These are phyloP conservation scores for Bassia scoparia DNA, from an alignment of 148 eudicot genomes.

Conservation along the genomic window DNA sequence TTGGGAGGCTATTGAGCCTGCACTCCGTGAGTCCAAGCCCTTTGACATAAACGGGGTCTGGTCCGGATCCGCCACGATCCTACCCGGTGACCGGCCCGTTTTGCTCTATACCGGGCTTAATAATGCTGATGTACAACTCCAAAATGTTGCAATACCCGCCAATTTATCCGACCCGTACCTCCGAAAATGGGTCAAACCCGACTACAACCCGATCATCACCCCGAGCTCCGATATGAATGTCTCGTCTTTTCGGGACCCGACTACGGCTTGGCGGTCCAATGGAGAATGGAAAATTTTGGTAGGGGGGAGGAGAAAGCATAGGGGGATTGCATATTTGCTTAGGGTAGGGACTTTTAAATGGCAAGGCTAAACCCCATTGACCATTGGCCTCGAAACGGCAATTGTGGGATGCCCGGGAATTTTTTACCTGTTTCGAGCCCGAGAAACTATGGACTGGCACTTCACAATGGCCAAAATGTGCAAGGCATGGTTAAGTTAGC, in stretches of 20 bases:
- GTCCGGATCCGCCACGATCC: conserved; percentile 71
- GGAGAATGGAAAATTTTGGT: conserved; percentile 54
- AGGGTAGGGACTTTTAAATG: conserved; percentile 58
- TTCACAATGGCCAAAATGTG: conserved; percentile 33
- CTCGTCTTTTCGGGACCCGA: conserved; percentile 67
- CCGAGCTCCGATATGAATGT: conserved; percentile 40
- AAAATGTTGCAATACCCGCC: conserved; percentile 65
- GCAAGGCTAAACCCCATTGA: conserved; percentile 58
- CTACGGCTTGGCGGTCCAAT: conserved; percentile 49
- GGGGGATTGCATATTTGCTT: conserved; percentile 59
- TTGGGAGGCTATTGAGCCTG: conserved; percentile 56
- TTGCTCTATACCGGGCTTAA: conserved; percentile 64
- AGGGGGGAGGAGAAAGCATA: conserved; percentile 41
- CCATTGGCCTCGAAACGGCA: conserved; percentile 49
- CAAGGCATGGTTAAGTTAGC: conserved; percentile 65
- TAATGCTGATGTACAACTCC: conserved; percentile 43
- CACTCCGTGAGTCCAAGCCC: conserved; percentile 44
- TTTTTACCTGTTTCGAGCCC: conserved; percentile 53
- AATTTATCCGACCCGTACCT: conserved; percentile 66
- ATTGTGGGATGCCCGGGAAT: conserved; percentile 91
- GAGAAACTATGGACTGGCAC: conserved; percentile 44
- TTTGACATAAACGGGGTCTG: conserved; percentile 56
- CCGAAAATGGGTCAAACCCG: conserved; percentile 67
- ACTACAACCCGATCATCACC: conserved; percentile 60
- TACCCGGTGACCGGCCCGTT: conserved; percentile 44